Conservation (phyloP, 495 filamentous ascomycete genomes). For the Penicillium angulare region DNA sequence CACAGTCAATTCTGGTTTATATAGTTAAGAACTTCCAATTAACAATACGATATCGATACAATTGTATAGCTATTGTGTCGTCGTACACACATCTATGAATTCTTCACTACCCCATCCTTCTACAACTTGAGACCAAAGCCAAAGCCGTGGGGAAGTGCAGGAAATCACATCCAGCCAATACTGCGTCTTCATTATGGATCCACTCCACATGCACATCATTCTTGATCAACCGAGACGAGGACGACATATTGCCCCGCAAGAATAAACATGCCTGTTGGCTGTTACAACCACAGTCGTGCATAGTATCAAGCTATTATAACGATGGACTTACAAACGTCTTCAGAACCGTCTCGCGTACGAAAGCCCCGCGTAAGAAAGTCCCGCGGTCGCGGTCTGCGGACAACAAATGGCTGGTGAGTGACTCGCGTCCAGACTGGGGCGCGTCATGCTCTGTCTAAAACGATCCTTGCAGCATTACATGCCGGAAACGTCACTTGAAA, state of each 20-base stretch:
- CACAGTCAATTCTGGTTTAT: no score
- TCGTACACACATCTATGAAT: no score
- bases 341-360: constrained; percentile 3
- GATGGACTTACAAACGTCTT: neutral
- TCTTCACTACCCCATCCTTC: no score
- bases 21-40: no score
- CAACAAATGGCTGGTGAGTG: constrained; percentile 9
- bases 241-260: neutral
- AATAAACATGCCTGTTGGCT: neutral
- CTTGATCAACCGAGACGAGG: neutral
- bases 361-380: constrained; percentile 9
- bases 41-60: no score
- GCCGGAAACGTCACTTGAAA: constrained; percentile 17
- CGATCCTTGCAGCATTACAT: constrained; percentile 5
- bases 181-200: no score
- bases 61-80: no score
- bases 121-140: no score
- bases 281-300: neutral
- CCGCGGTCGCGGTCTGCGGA: constrained; percentile 8
- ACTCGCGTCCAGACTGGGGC: neutral
- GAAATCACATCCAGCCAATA: neutral
- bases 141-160: neutral
- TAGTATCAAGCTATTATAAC: neutral
- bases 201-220: neutral
- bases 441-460: neutral